Evolutionary conservation across 2,329 filamentous ascomycete genomes (phyloP).

Genomic region (Nothophoma quercina): DNA sequence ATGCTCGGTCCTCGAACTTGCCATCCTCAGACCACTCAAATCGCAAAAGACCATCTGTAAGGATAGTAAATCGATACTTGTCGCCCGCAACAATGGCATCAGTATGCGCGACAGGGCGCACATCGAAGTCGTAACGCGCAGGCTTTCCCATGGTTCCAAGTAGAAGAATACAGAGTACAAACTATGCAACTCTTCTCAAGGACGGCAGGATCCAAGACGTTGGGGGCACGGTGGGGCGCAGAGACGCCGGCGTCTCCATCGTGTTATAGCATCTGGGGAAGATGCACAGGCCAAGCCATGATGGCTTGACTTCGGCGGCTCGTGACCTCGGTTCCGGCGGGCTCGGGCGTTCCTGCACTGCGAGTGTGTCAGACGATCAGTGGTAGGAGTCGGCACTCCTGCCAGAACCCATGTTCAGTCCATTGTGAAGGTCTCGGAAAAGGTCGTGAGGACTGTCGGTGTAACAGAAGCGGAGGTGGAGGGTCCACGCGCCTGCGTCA

Average conservation of each 20-base stretch:
- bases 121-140: conserved; percentile 54
- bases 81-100: conserved; percentile 56
- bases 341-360: conserved; percentile 16
- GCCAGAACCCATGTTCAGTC: conserved; percentile 13
- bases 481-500: conserved; percentile 30
- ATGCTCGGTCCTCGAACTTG: conserved; percentile 68
- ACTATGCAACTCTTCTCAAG: conserved; percentile 17
- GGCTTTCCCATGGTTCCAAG: conserved; percentile 37
- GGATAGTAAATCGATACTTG: conserved; percentile 67
- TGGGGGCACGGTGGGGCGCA: conserved; percentile 28
- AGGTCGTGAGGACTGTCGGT: conserved; percentile 19
- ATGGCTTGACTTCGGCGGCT: conserved; percentile 32
- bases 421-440: conserved; percentile 19
- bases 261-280: conserved; percentile 35
- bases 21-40: conserved; percentile 69
- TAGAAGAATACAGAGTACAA: conserved; percentile 14
- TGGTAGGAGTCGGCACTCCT: conserved; percentile 21
- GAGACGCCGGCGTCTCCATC: conserved; percentile 27
- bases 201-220: conserved; percentile 14
- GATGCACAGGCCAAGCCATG: conserved; percentile 32
- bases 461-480: conserved; percentile 18
- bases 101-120: conserved; percentile 54
- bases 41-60: conserved; percentile 64
- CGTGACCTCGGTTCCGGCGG: conserved; percentile 36
- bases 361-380: conserved; percentile 30